A percentile compares a stretch with the other conserved stretches of the same genome.
Conservation (phyloP, 352 stramenopile genomes). For the Phytophthora colocasiae region DNA sequence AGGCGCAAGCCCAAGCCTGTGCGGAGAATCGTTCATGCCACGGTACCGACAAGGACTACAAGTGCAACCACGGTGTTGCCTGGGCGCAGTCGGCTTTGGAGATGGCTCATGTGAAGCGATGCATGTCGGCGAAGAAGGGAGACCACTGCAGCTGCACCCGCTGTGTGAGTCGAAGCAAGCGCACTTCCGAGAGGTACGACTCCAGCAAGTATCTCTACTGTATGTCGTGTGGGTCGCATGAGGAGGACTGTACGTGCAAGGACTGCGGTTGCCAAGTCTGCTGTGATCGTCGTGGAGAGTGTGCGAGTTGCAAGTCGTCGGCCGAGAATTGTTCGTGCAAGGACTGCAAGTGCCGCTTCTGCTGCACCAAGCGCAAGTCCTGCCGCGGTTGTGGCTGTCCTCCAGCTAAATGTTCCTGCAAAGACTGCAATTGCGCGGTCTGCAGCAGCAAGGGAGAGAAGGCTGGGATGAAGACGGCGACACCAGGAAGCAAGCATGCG, state of each 20-base stretch:
- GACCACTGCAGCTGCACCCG: conserved; percentile 43
- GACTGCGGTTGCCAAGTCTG: conserved; percentile 46
- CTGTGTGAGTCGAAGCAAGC: conserved; percentile 36
- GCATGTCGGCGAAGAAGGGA: conserved; percentile 31
- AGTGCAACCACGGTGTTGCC: conserved; percentile 61
- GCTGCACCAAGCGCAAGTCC: conserved; percentile 14
- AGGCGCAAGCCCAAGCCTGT: conserved; percentile 92
- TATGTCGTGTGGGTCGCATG: conserved; percentile 28
- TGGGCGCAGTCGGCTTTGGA: conserved; percentile 76
- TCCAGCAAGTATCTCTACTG: conserved; percentile 25
- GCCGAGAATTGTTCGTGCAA: conserved; percentile 31
- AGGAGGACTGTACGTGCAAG: conserved; percentile 40
- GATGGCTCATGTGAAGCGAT: conserved; percentile 91
- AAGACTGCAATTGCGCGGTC: conserved; percentile 27
- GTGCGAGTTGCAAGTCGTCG: conserved; percentile 33
- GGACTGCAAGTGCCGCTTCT: conserved; percentile 34
- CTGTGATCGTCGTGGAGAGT: conserved; percentile 29
- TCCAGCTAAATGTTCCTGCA: conserved; percentile 34
- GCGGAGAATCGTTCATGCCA: conserved; percentile 44
- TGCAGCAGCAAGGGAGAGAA: conserved; percentile 16
- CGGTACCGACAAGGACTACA: conserved; percentile 33
- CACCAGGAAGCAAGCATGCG: not conserved
- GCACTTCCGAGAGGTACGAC: conserved; percentile 21
- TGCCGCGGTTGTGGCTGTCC: conserved; percentile 38
- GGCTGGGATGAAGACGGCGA: conserved; percentile 7